phyloP scores from a whole-genome alignment of 257 asterid species.

The Avicennia marina region DNA sequence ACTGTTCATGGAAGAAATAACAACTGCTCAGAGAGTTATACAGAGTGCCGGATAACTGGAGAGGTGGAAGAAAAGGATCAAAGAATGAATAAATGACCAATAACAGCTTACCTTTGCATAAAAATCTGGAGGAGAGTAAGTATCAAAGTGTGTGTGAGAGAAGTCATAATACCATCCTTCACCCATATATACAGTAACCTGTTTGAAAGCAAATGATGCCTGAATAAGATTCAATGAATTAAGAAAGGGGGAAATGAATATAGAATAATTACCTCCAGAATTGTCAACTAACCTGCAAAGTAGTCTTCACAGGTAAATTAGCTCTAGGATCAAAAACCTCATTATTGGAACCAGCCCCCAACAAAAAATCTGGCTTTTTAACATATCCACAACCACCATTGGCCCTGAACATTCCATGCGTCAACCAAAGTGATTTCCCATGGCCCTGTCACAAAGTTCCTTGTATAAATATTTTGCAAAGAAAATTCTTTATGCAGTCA shows the following conservation, averaged over 20 bases:
- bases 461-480: not conserved
- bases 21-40: not conserved
- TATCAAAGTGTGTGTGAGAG: slow-evolving; percentile 28
- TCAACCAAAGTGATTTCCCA: slow-evolving; percentile 38
- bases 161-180: slow-evolving; percentile 38
- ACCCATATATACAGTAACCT: slow-evolving; percentile 43
- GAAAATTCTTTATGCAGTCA: not conserved
- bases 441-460: slow-evolving; percentile 28
- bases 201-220: not conserved
- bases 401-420: slow-evolving; percentile 43
- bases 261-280: not conserved
- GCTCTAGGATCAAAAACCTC: slow-evolving; percentile 26
- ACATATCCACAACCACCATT: slow-evolving; percentile 39
- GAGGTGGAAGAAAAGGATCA: not conserved
- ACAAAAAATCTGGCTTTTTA: slow-evolving; percentile 31
- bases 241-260: not conserved
- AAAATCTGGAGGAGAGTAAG: slow-evolving; percentile 42
- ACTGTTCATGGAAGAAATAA: no score
- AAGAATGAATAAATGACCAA: not conserved
- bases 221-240: not conserved
- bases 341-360: slow-evolving; percentile 17
- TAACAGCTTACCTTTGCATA: slow-evolving; percentile 25
- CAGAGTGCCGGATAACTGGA: not conserved
- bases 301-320: slow-evolving; percentile 27
- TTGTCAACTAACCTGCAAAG: slow-evolving; percentile 22